A percentile compares a stretch with the other conserved stretches of the same genome.
phyloP scores from a whole-genome alignment of 441 rosid genomes.

The Eruca vesicaria region DNA sequence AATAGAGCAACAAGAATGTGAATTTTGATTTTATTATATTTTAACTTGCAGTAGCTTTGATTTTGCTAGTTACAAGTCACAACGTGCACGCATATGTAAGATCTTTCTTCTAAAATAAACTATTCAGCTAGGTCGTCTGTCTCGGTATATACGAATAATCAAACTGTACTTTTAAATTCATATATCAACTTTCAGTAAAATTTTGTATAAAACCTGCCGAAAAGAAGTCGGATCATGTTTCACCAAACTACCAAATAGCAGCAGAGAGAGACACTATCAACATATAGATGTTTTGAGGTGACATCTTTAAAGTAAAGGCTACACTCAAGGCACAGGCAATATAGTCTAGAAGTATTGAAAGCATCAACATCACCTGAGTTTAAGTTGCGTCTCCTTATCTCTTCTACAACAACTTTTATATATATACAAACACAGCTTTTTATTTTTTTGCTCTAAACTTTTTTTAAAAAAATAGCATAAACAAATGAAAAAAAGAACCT shows the following conservation, averaged over 20 bases:
- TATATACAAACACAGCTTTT: constrained; percentile 20
- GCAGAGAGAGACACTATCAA: background rate
- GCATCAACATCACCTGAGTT: constrained; percentile 24
- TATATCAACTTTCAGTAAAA: background rate
- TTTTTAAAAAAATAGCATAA: background rate
- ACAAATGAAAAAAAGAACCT: background rate
- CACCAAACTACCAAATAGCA: background rate
- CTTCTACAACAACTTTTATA: constrained; percentile 15
- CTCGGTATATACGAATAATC: background rate
- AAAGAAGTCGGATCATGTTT: background rate
- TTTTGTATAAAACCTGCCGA: background rate
- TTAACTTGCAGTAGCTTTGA: background rate
- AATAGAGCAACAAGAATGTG: background rate
- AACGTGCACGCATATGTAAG: background rate
- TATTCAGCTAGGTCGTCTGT: background rate
- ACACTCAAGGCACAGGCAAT: background rate
- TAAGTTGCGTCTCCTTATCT: constrained; percentile 6
- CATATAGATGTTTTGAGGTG: no score
- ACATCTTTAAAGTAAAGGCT: no score
- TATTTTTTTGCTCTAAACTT: background rate
- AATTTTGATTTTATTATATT: background rate
- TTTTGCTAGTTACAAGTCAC: background rate
- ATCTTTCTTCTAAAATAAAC: background rate
- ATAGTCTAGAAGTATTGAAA: background rate
- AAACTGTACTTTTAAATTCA: background rate